These are phyloP conservation scores for Leccinum olivaceopallidum DNA, from an alignment of 768 basidiomycete species.

Conservation along the genomic window DNA sequence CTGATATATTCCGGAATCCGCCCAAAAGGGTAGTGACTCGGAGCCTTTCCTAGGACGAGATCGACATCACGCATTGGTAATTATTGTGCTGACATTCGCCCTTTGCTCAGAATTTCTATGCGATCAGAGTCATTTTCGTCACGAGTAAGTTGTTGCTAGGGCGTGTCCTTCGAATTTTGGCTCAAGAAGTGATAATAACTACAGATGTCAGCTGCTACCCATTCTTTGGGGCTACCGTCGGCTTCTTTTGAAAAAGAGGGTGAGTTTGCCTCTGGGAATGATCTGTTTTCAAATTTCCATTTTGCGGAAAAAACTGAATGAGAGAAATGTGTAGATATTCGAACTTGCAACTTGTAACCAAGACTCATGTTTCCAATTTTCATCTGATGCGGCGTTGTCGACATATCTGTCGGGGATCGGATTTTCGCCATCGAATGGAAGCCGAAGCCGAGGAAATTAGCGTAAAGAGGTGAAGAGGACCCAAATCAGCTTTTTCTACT, in stretches of 20 bases:
- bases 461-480: neutral
- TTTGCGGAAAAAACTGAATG: neutral
- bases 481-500: neutral
- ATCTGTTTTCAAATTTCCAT: neutral
- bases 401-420: neutral
- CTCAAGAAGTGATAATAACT: neutral
- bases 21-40: too few relatives aligned
- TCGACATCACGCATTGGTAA: neutral
- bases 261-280: neutral
- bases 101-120: neutral
- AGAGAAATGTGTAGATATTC: neutral
- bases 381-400: neutral
- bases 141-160: neutral
- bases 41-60: neutral
- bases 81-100: neutral
- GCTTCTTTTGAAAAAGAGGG: neutral
- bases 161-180: neutral
- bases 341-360: neutral
- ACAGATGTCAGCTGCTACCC: slow-evolving; percentile 1
- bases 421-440: neutral
- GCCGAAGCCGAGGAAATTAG: too few relatives aligned
- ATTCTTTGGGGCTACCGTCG: neutral
- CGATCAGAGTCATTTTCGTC: slow-evolving; percentile 1
- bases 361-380: neutral
- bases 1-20: too few relatives aligned